phyloP scores from a whole-genome alignment of 139 green algal genomes.

The Micromonas pusilla region DNA sequence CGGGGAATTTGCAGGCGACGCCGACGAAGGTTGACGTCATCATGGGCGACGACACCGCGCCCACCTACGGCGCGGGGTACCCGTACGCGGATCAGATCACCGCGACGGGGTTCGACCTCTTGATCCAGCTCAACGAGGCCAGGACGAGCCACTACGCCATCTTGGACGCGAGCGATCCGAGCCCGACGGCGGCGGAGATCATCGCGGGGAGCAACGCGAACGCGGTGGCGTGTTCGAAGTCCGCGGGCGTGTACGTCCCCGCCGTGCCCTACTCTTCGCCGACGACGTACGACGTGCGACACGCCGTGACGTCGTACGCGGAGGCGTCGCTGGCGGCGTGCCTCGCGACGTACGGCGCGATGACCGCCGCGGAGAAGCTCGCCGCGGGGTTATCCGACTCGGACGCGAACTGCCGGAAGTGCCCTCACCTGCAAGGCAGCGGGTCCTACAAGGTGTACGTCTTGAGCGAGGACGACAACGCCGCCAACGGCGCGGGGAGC shows the following conservation, averaged over 20 bases:
- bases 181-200: neutral
- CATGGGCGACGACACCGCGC: neutral
- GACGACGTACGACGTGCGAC: neutral
- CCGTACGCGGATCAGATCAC: neutral
- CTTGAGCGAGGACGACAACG: constrained; percentile 1
- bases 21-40: neutral
- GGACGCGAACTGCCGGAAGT: no score
- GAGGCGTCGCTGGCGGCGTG: no score
- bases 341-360: no score
- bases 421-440: no score
- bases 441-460: constrained; percentile 9
- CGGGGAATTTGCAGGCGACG: neutral
- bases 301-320: no score
- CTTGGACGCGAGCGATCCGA: neutral
- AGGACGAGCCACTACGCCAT: neutral
- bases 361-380: no score
- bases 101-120: neutral
- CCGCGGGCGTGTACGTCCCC: neutral
- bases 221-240: neutral
- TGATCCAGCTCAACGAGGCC: neutral
- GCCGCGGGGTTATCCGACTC: no score
- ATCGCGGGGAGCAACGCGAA: neutral
- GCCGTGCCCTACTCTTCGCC: neutral
- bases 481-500: neutral
- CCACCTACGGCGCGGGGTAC: neutral